Evolutionary conservation across 805 yeast genomes (phyloP).

Genomic region (Schwanniomyces occidentalis): DNA sequence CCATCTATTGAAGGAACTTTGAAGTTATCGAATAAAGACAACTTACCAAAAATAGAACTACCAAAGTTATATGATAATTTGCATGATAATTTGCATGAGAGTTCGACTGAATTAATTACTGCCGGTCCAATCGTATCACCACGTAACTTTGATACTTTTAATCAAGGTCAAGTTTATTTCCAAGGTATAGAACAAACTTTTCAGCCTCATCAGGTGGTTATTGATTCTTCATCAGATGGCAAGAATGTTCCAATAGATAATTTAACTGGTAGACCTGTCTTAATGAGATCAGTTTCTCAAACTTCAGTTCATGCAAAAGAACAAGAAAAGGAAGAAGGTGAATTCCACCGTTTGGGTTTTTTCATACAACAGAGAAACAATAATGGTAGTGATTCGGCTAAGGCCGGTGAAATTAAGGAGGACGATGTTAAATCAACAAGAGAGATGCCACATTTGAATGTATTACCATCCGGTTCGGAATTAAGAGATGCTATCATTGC

Average conservation of each 20-base stretch:
- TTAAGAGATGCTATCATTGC: slow-evolving; percentile 62
- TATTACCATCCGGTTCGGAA: slow-evolving; percentile 55
- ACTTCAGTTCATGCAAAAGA: slow-evolving; percentile 68
- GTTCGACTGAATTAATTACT: slow-evolving; percentile 50
- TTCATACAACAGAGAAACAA: slow-evolving; percentile 64
- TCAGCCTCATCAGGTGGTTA: slow-evolving; percentile 71
- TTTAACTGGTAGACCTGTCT: slow-evolving; percentile 69
- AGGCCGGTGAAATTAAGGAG: slow-evolving; percentile 4
- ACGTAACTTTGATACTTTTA: slow-evolving; percentile 25
- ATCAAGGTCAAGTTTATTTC: slow-evolving; percentile 19
- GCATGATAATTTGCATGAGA: slow-evolving; percentile 44
- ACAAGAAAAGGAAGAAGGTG: slow-evolving; percentile 92
- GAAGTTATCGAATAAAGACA: no score
- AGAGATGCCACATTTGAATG: slow-evolving; percentile 32
- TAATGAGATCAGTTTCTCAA: slow-evolving; percentile 62
- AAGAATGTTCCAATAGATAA: slow-evolving; percentile 58
- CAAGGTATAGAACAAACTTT: slow-evolving; percentile 25
- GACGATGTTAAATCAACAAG: slow-evolving; percentile 6
- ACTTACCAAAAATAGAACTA: no score
- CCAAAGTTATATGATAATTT: neutral
- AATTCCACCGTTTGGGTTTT: slow-evolving; percentile 82
- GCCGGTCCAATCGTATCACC: slow-evolving; percentile 57
- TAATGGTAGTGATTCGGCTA: slow-evolving; percentile 11
- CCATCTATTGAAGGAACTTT: slow-evolving; percentile 2
- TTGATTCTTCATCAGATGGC: slow-evolving; percentile 59